A percentile compares a stretch with the other conserved stretches of the same genome.
phyloP scores from a whole-genome alignment of 352 stramenopile genomes.

The Phytophthora pisi region DNA sequence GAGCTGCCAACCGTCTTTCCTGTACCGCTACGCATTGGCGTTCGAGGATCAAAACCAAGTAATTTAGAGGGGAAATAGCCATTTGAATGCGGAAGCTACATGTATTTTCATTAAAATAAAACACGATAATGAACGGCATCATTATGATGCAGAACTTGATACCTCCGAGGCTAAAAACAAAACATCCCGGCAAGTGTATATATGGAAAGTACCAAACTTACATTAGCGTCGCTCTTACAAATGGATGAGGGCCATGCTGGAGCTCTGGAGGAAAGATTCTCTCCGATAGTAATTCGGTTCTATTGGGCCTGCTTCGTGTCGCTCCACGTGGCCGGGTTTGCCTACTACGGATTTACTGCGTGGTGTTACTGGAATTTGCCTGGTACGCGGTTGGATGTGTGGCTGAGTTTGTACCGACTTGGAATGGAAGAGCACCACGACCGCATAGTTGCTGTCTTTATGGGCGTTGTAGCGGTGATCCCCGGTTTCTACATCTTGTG shows the following conservation, averaged over 20 bases:
- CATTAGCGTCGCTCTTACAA: neutral
- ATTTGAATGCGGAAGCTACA: neutral
- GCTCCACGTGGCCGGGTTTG: constrained; percentile 11
- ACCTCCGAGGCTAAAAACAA: neutral
- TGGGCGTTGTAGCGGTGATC: constrained; percentile 4
- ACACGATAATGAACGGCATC: too few relatives aligned
- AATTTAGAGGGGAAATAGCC: neutral
- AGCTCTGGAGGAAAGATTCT: constrained; percentile 14
- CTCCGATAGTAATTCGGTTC: constrained; percentile 4
- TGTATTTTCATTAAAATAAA: too few relatives aligned
- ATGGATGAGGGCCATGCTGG: constrained; percentile 1
- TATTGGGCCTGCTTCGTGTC: constrained; percentile 22
- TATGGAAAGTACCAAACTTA: neutral
- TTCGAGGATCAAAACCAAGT: constrained; percentile 33
- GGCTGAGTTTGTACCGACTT: constrained; percentile 14
- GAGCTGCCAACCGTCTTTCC: constrained; percentile 21
- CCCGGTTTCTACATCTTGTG: constrained; percentile 19
- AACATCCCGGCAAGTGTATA: neutral
- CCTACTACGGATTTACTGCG: constrained; percentile 20
- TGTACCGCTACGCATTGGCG: constrained; percentile 25
- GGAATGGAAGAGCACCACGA: constrained; percentile 18
- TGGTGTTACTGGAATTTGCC: constrained; percentile 32
- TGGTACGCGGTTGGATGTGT: constrained; percentile 19
- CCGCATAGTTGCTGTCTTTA: constrained; percentile 9
- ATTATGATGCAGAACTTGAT: neutral